Conservation (phyloP, 2,329 filamentous ascomycete species). For the Plenodomus biglobosus region DNA sequence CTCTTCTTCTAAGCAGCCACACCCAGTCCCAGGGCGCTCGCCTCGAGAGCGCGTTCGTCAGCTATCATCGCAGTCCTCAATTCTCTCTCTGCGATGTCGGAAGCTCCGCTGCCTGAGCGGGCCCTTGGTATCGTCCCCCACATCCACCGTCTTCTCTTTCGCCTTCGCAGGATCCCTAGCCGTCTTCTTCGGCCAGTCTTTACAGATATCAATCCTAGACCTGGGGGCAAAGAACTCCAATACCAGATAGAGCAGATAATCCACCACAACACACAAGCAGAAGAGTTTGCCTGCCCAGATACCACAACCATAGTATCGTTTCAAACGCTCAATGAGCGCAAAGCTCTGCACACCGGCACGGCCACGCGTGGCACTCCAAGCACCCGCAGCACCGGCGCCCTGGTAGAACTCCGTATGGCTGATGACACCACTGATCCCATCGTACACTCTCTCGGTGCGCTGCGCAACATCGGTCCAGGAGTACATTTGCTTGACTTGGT, state of each 20-base stretch:
- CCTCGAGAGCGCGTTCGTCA: background rate
- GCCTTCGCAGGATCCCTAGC: constrained; percentile 12
- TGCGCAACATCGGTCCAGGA: constrained; percentile 95
- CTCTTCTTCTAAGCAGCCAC: no score
- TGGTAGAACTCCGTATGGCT: constrained; percentile 85
- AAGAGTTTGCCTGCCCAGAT: constrained; percentile 99
- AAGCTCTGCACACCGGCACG: constrained; percentile 76
- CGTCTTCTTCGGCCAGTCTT: constrained; percentile 84
- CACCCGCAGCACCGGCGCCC: constrained; percentile 67
- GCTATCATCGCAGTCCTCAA: constrained; percentile 4
- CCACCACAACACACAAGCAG: constrained; percentile 89
- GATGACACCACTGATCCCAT: constrained; percentile 85
- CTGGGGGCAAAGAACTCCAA: constrained; percentile 86
- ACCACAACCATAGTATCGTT: constrained; percentile 95
- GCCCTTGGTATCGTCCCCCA: constrained; percentile 10
- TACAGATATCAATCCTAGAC: constrained; percentile 82
- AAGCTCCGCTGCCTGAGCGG: background rate
- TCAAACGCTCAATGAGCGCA: constrained; percentile 89
- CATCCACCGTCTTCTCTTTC: constrained; percentile 13
- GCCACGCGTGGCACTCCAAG: constrained; percentile 70
- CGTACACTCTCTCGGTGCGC: constrained; percentile 92
- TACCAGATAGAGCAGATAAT: constrained; percentile 87
- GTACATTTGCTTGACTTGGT: constrained; percentile 98
- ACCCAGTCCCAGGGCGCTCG: no score
- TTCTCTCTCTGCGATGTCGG: background rate